These are phyloP conservation scores for Salix viminalis DNA, from an alignment of 345 rosid genomes.

Conservation along the genomic window DNA sequence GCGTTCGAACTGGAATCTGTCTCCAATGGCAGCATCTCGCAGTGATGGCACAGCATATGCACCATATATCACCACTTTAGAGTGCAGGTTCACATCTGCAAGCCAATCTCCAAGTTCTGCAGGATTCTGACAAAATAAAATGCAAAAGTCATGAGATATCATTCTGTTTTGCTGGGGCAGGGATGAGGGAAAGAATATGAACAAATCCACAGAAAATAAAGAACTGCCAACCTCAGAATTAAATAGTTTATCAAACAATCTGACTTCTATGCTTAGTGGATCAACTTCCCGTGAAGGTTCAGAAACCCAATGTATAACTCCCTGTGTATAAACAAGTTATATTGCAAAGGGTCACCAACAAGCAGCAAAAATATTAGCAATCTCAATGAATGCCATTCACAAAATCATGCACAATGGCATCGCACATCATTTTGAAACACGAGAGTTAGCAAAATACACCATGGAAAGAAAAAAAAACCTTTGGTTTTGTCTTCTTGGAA, in stretches of 20 bases:
- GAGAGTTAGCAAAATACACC: neutral
- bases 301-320: conserved; percentile 96
- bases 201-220: neutral
- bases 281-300: conserved; percentile 58
- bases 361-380: neutral
- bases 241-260: conserved; percentile 85
- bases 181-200: neutral
- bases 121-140: conserved; percentile 60
- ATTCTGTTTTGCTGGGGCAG: neutral
- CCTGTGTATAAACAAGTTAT: conserved; percentile 31
- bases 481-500: conserved; percentile 77
- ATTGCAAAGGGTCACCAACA: neutral
- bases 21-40: conserved; percentile 53
- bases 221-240: conserved; percentile 61
- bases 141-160: neutral
- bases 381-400: neutral
- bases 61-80: conserved; percentile 55
- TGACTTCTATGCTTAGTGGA: conserved; percentile 80
- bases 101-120: conserved; percentile 83
- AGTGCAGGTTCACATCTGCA: conserved; percentile 61
- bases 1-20: conserved; percentile 83
- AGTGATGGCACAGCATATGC: conserved; percentile 66
- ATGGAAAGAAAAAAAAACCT: conserved; percentile 38
- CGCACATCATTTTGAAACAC: neutral
- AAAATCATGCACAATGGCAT: neutral